These are phyloP conservation scores for Grigorovia transvaalensis DNA, from an alignment of 805 yeast genomes.

Conservation along the genomic window DNA sequence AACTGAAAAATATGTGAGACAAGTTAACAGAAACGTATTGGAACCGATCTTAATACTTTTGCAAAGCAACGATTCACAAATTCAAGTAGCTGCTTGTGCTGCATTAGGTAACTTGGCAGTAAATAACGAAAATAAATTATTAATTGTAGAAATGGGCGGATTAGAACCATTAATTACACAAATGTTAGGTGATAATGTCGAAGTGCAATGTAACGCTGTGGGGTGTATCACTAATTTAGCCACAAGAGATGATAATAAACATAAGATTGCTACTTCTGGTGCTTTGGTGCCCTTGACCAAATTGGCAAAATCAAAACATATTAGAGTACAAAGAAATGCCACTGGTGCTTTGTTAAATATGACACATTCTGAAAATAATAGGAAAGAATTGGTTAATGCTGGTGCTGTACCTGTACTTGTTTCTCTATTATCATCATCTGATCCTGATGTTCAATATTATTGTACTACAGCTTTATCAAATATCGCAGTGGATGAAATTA, in stretches of 20 bases:
- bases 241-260: constrained; percentile 93
- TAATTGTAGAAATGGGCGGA: constrained; percentile 97
- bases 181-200: constrained; percentile 95
- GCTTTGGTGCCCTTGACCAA: constrained; percentile 91
- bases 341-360: constrained; percentile 95
- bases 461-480: constrained; percentile 96
- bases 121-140: constrained; percentile 82
- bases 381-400: constrained; percentile 93
- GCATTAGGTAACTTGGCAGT: constrained; percentile 98
- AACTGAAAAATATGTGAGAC: constrained; percentile 89
- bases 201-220: constrained; percentile 97
- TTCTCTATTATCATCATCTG: constrained; percentile 70
- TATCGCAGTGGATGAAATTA: constrained; percentile 91
- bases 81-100: constrained; percentile 97
- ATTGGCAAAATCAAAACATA: constrained; percentile 86
- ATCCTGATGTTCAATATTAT: constrained; percentile 95
- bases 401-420: constrained; percentile 97
- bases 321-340: constrained; percentile 95
- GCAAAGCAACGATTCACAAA: constrained; percentile 84
- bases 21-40: constrained; percentile 81
- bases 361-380: constrained; percentile 95
- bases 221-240: constrained; percentile 98
- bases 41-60: constrained; percentile 86
- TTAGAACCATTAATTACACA: constrained; percentile 92
- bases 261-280: constrained; percentile 91